Conservation (phyloP, 495 filamentous ascomycete genomes). For the Glarea lozoyensis region DNA sequence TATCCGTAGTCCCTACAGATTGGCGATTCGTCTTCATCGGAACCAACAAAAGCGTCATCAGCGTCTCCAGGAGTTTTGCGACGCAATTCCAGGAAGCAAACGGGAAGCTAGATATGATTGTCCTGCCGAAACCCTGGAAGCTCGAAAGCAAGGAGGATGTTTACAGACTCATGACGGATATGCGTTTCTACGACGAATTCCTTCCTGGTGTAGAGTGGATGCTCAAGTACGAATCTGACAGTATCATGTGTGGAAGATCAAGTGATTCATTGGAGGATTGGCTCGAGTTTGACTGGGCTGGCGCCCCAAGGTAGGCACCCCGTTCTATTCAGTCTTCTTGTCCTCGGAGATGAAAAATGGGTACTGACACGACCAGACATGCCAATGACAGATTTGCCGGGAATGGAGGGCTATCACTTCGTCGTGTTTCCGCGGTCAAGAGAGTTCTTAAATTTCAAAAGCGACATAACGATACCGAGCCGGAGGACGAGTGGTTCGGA, state of each 20-base stretch:
- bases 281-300: slow-evolving; percentile 40
- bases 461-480: slow-evolving; percentile 32
- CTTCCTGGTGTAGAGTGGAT: slow-evolving; percentile 36
- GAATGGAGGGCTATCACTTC: slow-evolving; percentile 42
- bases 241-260: slow-evolving; percentile 41
- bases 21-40: slow-evolving; percentile 44
- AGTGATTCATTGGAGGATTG: slow-evolving; percentile 35
- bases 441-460: slow-evolving; percentile 33
- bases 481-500: slow-evolving; percentile 43
- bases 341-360: not conserved
- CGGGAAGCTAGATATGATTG: slow-evolving; percentile 38
- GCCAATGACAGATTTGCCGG: slow-evolving; percentile 32
- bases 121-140: slow-evolving; percentile 30
- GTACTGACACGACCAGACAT: slow-evolving; percentile 12
- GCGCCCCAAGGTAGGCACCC: slow-evolving; percentile 30
- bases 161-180: slow-evolving; percentile 32
- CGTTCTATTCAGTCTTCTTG: not conserved
- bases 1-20: slow-evolving; percentile 38
- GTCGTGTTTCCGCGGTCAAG: slow-evolving; percentile 32
- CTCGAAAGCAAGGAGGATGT: slow-evolving; percentile 35
- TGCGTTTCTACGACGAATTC: slow-evolving; percentile 37
- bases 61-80: slow-evolving; percentile 29
- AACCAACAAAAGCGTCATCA: slow-evolving; percentile 28
- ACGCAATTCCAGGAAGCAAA: slow-evolving; percentile 32
- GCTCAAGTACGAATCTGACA: slow-evolving; percentile 38